phyloP scores from a whole-genome alignment of 2,329 filamentous ascomycete genomes.

The Trematosphaeria pertusa region DNA sequence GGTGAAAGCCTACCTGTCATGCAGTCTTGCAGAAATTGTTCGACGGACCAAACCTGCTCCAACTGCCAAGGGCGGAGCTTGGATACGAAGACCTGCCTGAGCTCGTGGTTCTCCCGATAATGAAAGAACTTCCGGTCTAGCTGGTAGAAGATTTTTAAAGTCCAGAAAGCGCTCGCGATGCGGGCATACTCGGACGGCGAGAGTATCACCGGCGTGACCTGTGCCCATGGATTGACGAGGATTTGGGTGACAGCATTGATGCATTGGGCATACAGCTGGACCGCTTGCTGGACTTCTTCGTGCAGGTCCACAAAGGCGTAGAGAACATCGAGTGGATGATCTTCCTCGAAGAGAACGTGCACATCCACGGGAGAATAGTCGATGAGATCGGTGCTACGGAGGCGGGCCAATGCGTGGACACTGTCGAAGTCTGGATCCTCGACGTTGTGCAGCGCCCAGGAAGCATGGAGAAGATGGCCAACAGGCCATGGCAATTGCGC shows the following conservation, averaged over 20 bases:
- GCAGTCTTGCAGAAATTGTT: constrained; percentile 3
- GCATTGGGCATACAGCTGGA: constrained; percentile 12
- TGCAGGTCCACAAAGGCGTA: constrained; percentile 5
- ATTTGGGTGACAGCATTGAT: constrained; percentile 12
- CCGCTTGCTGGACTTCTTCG: constrained; percentile 10
- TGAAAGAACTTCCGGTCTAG: constrained; percentile 1
- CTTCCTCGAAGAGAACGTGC: not conserved
- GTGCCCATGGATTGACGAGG: constrained; percentile 9
- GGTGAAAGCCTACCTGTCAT: not conserved
- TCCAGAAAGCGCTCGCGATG: constrained; percentile 10
- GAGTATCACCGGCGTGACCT: constrained; percentile 5
- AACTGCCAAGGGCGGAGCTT: constrained; percentile 16
- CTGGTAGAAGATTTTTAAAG: constrained; percentile 17
- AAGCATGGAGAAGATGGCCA: constrained; percentile 3
- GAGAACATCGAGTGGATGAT: constrained; percentile 6
- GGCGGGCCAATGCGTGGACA: not conserved
- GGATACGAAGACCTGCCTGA: constrained; percentile 6
- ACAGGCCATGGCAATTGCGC: constrained; percentile 3
- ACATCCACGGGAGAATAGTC: constrained; percentile 1
- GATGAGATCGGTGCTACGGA: constrained; percentile 1
- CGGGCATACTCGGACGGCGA: constrained; percentile 12
- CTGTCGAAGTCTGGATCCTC: constrained; percentile 2
- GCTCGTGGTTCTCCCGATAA: not conserved
- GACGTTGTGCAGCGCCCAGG: constrained; percentile 4
- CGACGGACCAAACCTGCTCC: constrained; percentile 10